phyloP scores from a whole-genome alignment of 176 grass and related monocot species.

The Olyra latifolia region DNA sequence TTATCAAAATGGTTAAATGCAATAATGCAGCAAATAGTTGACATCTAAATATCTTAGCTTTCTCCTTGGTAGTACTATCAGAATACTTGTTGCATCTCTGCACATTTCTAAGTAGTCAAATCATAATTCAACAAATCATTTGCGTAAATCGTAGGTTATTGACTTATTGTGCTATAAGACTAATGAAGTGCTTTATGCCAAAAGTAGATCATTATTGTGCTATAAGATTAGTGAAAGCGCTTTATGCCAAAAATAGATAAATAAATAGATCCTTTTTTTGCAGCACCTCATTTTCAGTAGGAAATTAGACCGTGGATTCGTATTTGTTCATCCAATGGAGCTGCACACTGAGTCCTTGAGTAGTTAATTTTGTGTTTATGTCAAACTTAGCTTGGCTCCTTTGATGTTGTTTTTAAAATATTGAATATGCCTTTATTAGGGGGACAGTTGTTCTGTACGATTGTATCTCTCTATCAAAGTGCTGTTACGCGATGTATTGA shows the following conservation, averaged over 20 bases:
- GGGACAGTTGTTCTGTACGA: not conserved
- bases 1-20: not conserved
- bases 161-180: too few species aligned
- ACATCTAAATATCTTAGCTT: not conserved
- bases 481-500: not conserved
- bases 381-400: not conserved
- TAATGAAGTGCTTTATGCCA: too few species aligned
- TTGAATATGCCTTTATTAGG: not conserved
- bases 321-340: not conserved
- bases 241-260: not conserved
- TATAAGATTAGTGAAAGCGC: not conserved
- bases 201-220: not conserved
- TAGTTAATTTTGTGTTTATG: not conserved
- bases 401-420: not conserved
- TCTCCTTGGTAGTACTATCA: not conserved
- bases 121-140: not conserved
- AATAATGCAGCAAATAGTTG: not conserved
- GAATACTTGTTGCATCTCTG: not conserved
- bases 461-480: slow-evolving; percentile 16
- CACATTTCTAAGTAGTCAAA: not conserved
- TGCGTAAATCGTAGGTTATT: not conserved
- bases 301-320: slow-evolving; percentile 14
- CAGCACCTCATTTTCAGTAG: not conserved
- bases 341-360: not conserved
- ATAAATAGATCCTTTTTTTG: not conserved